Base-by-base conservation (phyloP, 768 basidiomycete genomes). In the Trametes villosa region DNA sequence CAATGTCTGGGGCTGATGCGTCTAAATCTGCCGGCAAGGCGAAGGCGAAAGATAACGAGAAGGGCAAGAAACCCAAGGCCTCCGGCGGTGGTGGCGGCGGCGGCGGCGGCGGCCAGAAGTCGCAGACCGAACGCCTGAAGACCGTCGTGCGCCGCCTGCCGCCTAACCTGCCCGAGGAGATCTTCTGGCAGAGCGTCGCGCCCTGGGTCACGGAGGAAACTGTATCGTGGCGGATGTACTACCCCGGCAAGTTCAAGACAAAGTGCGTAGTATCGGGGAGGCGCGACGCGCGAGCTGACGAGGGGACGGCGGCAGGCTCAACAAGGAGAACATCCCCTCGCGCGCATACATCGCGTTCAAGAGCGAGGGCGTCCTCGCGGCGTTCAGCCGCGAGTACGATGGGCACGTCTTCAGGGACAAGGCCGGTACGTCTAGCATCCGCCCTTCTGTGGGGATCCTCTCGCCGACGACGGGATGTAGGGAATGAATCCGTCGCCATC, bases 271-370 rank as follows among this genome's bases (percentile, higher is more conserved):
- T n/a, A n/a, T n/a, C n/a, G n/a, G n/a, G n/a, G n/a, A n/a, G n/a
- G n/a, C n/a, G n/a, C n/a, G n/a, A n/a, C n/a, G n/a, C n/a, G n/a
- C n/a, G n/a, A n/a, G n/a, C n/a, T n/a, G n/a, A n/a, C n/a, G n/a
- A n/a, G n/a, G n/a, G n/a, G n/a, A n/a, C n/a, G n/a, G n/a, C n/a
- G n/a, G 47, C 41, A 94, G 94, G 65, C 68, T 87, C 71, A 88
- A 88, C 76, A 92, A 91, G 78, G 94, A 96, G 77, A 90, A 88
- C 57, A 76, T 93, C 9, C 81, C 87, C 18, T 94, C 96, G 22
- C 85, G 96, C 42, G 96, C 96, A 15, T 98, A 98, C 72, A 89
- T 97, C 63, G 86, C 88, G 1, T 97, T 99, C 82, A 89, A 85
- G 79, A 82, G 76, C 18, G 86, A 88, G 56, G 91, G 91, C 18